Percentiles rank a stretch among this genome's conserved stretches.
Conservation (phyloP, 106 monocot genomes). For the Iris macrosiphon region DNA sequence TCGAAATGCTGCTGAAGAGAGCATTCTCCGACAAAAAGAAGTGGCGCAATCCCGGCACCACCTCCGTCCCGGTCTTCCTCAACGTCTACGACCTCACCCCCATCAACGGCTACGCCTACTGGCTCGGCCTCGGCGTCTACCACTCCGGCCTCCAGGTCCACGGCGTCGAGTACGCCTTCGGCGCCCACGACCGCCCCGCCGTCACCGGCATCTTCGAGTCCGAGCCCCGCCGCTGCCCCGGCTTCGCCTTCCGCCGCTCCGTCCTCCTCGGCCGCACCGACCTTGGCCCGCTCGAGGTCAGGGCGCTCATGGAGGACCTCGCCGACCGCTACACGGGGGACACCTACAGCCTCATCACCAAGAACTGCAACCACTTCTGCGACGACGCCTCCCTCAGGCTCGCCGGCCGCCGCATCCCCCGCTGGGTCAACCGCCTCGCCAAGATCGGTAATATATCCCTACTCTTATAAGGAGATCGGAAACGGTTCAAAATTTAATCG, state of each 20-base stretch:
- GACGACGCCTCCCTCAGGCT: conserved; percentile 62
- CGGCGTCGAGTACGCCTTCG: conserved; percentile 92
- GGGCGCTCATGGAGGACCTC: conserved; percentile 52
- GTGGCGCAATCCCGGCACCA: too few relatives aligned
- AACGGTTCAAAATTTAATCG: too few relatives aligned
- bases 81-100: conserved; percentile 90
- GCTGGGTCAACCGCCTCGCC: conserved; percentile 89
- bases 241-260: conserved; percentile 76
- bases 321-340: conserved; percentile 45
- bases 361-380: conserved; percentile 96
- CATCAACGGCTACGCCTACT: conserved; percentile 80
- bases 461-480: too few relatives aligned
- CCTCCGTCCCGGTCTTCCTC: conserved; percentile 60
- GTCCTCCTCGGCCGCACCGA: conserved; percentile 69
- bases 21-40: too few relatives aligned
- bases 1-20: too few relatives aligned
- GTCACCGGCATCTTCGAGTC: conserved; percentile 81
- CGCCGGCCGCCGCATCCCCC: conserved; percentile 52
- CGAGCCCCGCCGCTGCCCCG: conserved; percentile 68
- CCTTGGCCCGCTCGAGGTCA: conserved; percentile 47
- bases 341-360: conserved; percentile 71
- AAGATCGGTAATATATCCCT: conserved; percentile 35
- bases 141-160: conserved; percentile 84
- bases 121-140: conserved; percentile 75
- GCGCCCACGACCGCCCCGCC: conserved; percentile 63